Evolutionary conservation across 148 eudicot species (phyloP).

Genomic region (Amaranthus hypochondriacus): DNA sequence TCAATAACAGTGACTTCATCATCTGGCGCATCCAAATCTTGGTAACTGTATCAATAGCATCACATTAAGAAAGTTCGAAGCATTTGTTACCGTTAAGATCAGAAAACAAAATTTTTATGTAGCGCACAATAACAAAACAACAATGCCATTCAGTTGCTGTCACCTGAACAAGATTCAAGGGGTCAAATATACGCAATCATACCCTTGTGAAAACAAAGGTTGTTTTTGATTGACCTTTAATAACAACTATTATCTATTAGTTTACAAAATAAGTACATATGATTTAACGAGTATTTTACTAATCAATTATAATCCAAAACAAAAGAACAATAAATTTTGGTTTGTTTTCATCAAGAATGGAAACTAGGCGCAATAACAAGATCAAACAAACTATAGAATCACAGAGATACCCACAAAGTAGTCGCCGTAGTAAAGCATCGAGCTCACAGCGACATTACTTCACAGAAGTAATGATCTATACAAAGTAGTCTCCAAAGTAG

Average conservation of each 20-base stretch:
- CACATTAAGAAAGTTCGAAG: conserved; percentile 5
- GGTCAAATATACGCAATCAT: too few relatives aligned
- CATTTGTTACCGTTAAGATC: too few relatives aligned
- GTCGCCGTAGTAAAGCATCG: not conserved
- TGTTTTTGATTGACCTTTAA: too few relatives aligned
- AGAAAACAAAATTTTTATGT: not conserved
- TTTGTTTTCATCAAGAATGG: not conserved
- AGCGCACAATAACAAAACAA: too few relatives aligned
- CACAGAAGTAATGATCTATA: not conserved
- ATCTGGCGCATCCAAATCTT: conserved; percentile 96
- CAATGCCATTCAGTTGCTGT: too few relatives aligned
- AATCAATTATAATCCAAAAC: too few relatives aligned
- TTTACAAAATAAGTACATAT: too few relatives aligned
- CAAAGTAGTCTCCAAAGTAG: not conserved
- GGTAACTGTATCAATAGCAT: conserved; percentile 51
- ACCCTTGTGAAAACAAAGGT: too few relatives aligned
- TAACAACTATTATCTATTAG: too few relatives aligned
- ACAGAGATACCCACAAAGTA: not conserved
- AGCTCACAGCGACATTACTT: not conserved
- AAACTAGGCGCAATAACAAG: not conserved
- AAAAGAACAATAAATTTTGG: too few relatives aligned
- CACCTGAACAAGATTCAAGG: too few relatives aligned
- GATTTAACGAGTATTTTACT: too few relatives aligned
- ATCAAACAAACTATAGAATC: not conserved
- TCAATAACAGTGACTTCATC: conserved; percentile 99